Conservation (phyloP, 306 rosid species). For the Acacia crassicarpa region DNA sequence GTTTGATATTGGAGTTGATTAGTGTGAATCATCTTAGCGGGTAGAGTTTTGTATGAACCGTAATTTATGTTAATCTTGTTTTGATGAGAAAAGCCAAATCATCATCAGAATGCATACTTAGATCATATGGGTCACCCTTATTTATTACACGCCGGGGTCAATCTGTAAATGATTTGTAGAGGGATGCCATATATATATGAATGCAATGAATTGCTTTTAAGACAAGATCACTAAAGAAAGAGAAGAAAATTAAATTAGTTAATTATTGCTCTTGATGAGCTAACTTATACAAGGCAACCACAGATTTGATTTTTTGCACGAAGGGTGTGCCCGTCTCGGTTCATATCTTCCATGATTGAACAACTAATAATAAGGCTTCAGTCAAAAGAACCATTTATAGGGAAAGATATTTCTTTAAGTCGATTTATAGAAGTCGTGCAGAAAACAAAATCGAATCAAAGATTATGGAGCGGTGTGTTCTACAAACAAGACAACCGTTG, state of each 20-base stretch:
- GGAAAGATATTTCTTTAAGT: neutral
- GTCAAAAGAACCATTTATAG: neutral
- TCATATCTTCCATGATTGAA: neutral
- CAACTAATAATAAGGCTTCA: neutral
- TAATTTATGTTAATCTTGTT: slow-evolving; percentile 36
- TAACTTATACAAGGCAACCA: neutral
- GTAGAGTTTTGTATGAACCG: slow-evolving; percentile 59
- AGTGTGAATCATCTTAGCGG: slow-evolving; percentile 53
- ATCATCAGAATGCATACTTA: slow-evolving; percentile 4
- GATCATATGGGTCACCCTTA: slow-evolving; percentile 4
- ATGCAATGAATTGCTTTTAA: neutral
- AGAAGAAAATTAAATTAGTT: neutral
- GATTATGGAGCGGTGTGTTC: neutral
- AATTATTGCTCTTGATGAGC: neutral
- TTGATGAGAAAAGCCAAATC: slow-evolving; percentile 31
- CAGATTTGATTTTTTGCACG: neutral
- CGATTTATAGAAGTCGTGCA: neutral
- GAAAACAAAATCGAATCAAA: neutral
- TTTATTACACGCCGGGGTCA: neutral
- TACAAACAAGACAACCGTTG: neutral
- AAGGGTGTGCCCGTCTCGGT: neutral
- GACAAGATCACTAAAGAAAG: neutral
- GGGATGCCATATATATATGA: neutral
- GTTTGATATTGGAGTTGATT: slow-evolving; percentile 41
- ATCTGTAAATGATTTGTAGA: neutral